Percentiles rank a stretch among this genome's conserved stretches.
These are phyloP conservation scores for Phialocephala sp. DNA, from an alignment of 2,329 filamentous ascomycete genomes.

Conservation along the genomic window DNA sequence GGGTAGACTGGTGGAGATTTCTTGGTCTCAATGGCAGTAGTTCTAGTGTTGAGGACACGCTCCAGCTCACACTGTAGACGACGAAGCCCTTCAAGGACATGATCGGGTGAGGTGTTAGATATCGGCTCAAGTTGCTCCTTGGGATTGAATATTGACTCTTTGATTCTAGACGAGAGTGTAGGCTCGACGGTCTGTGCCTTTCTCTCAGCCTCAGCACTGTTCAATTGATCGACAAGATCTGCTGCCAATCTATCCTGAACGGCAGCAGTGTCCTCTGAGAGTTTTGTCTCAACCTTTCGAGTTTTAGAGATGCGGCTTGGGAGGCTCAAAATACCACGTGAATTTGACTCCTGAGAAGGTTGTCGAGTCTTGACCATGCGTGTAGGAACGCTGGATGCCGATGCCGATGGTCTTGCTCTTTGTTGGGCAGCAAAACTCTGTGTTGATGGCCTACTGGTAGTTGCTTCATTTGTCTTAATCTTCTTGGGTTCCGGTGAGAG, in stretches of 20 bases:
- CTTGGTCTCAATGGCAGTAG: conserved; percentile 64
- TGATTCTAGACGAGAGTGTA: conserved; percentile 47
- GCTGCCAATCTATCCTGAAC: conserved; percentile 42
- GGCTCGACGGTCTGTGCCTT: conserved; percentile 40
- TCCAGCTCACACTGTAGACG: conserved; percentile 66
- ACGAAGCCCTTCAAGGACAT: conserved; percentile 60
- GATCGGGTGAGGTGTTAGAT: conserved; percentile 60
- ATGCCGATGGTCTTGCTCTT: conserved; percentile 60
- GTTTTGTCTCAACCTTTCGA: conserved; percentile 27
- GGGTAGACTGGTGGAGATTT: conserved; percentile 62
- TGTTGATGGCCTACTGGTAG: conserved; percentile 51
- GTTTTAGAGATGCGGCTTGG: conserved; percentile 16
- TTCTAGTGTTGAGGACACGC: conserved; percentile 65
- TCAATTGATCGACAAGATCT: conserved; percentile 39
- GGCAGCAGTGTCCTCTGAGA: conserved; percentile 33
- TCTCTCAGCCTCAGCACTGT: conserved; percentile 31
- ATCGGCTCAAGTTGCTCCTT: conserved; percentile 57
- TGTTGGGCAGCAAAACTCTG: conserved; percentile 73
- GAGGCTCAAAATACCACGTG: conserved; percentile 28
- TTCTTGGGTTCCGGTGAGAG: conserved; percentile 22
- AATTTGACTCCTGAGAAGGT: conserved; percentile 24
- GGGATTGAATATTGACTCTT: conserved; percentile 57
- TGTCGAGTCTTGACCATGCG: conserved; percentile 32
- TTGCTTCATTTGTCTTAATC: conserved; percentile 19
- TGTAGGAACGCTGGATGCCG: conserved; percentile 21